Evolutionary conservation across 352 stramenopile genomes (phyloP), one percentile per base, ranked within the genome.

Genomic region (Pythium brachiatum): DNA sequence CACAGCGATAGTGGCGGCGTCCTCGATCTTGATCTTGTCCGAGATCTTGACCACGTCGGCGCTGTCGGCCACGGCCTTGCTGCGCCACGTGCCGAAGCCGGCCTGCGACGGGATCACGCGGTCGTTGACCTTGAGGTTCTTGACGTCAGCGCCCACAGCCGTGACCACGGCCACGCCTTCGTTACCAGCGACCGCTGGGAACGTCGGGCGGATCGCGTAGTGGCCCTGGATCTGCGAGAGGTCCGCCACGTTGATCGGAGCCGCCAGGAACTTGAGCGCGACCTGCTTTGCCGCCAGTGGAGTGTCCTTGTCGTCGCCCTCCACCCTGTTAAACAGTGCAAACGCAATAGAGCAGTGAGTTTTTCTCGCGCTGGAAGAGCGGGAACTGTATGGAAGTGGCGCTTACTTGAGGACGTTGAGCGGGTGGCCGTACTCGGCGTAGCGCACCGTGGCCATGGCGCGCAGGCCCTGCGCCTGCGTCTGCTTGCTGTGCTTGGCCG

Each of bases 211-310:
- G 63, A 95, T 83, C 32, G 82, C 83, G 69, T 96, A 96, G 11
- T 76, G 72, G 51, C 89, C 89, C 70, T 95, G 85, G 48, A 95
- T 92, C 79, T 95, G 84, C 62, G 83, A 92, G 57, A 96, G 74
- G 63, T 97, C 89, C 26, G 88, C 79, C 43, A 92, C 81, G 63
- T 97, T 96, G 64, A 97, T 95, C 7, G 89, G 89, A 43, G 88
- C 86, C 21, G 88, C 89, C 61, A 97, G 67, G 72, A 97, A 94
- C 76, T 94, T 92, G 60, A 97, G 73, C 39, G 81, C 83, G 20
- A 96, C 85, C 62, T 96, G 83, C 50, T 73, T 78, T 16, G 72
- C 66, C 38, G 65, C 71, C 6, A 84, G 70, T 48, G 74, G 57
- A 7, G 62, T 66, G 23, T 88, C 74, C 68, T 86, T 82, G 56